Conservation (phyloP, 192 early-diverging fungal species). For the Gigaspora rosea region DNA sequence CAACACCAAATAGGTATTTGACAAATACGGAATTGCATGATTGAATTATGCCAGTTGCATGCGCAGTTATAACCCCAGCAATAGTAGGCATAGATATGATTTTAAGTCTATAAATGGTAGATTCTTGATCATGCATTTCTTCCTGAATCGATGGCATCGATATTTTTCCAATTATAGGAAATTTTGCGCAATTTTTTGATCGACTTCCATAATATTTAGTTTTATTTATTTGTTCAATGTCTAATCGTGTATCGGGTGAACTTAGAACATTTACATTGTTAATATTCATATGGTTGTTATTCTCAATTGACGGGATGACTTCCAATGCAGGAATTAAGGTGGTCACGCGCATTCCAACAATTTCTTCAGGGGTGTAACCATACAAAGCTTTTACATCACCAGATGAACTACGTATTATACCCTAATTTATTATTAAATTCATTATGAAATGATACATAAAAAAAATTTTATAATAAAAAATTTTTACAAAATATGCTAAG, state of each 20-base stretch:
- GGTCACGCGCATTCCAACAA: slow-evolving; percentile 48
- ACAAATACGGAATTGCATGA: slow-evolving; percentile 59
- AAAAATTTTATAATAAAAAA: not conserved
- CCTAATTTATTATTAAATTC: slow-evolving; percentile 35
- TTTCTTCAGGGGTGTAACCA: slow-evolving; percentile 48
- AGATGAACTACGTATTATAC: slow-evolving; percentile 45
- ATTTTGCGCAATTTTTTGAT: slow-evolving; percentile 52
- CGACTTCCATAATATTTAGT: slow-evolving; percentile 59
- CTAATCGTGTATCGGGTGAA: slow-evolving; percentile 37
- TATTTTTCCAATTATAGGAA: slow-evolving; percentile 59
- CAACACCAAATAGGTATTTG: slow-evolving; percentile 66
- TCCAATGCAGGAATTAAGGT: slow-evolving; percentile 42
- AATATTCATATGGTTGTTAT: not conserved
- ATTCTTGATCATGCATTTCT: slow-evolving; percentile 20
- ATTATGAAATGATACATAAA: slow-evolving; percentile 8
- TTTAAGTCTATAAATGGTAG: slow-evolving; percentile 44
- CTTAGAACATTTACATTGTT: slow-evolving; percentile 33
- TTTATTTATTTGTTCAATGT: slow-evolving; percentile 53
- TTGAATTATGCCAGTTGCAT: slow-evolving; percentile 54
- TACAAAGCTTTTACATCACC: slow-evolving; percentile 56
- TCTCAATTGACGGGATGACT: not conserved
- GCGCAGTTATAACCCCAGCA: slow-evolving; percentile 59
- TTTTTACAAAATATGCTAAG: too few species aligned
- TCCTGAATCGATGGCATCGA: slow-evolving; percentile 35
- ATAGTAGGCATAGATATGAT: slow-evolving; percentile 66